These are phyloP conservation scores for Citrullus colocynthis DNA, from an alignment of 306 rosid species.

Conservation along the genomic window DNA sequence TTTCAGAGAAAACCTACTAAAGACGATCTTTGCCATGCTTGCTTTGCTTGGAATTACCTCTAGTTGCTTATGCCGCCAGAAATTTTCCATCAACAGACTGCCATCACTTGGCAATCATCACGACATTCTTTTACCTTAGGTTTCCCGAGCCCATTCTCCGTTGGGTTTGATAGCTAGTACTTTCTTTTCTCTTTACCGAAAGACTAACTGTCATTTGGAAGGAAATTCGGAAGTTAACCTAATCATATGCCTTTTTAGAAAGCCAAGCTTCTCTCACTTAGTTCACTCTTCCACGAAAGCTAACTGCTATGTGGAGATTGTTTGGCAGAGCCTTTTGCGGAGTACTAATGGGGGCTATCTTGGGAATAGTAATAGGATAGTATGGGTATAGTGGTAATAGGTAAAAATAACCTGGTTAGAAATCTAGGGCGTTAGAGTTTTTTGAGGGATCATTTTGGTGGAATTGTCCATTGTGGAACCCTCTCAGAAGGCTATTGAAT, in stretches of 20 bases:
- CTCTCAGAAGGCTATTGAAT: too few species aligned
- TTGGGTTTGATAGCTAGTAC: neutral
- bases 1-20: neutral
- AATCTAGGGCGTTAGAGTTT: too few species aligned
- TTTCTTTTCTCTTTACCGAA: neutral
- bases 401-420: too few species aligned
- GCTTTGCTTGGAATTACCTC: neutral
- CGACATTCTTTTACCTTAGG: neutral
- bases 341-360: too few species aligned
- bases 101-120: neutral
- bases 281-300: neutral
- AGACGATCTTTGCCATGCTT: neutral
- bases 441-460: too few species aligned
- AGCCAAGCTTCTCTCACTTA: neutral
- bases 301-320: too few species aligned
- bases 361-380: too few species aligned
- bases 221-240: neutral
- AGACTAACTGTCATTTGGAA: neutral
- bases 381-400: too few species aligned
- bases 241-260: neutral
- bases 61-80: neutral
- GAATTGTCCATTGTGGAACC: too few species aligned
- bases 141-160: neutral
- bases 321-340: too few species aligned
- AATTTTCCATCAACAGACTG: neutral